Conservation (phyloP, 2,329 filamentous ascomycete genomes). For the Plectosphaerella cucumerina region DNA sequence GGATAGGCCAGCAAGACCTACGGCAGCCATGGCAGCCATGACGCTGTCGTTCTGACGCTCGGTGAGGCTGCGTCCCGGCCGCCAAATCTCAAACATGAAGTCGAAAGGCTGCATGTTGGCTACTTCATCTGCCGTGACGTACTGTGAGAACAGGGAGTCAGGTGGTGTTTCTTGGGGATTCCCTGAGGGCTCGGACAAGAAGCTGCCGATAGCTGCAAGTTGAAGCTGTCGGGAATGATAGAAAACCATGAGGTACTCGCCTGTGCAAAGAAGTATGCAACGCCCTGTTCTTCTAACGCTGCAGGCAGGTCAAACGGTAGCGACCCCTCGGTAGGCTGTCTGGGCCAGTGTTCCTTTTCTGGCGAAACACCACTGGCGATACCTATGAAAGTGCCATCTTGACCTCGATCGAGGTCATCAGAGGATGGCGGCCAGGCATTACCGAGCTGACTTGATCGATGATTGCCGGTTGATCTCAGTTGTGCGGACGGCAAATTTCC, state of each 20-base stretch:
- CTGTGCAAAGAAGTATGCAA: constrained; percentile 39
- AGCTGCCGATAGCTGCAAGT: no score
- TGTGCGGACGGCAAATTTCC: no score
- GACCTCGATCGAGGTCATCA: no score
- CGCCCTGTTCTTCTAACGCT: constrained; percentile 38
- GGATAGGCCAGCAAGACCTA: constrained; percentile 48
- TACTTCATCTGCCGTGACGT: constrained; percentile 40
- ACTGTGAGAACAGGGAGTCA: constrained; percentile 27
- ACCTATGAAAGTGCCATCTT: no score
- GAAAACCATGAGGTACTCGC: no score
- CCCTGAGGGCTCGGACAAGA: no score
- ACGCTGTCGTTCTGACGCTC: constrained; percentile 37
- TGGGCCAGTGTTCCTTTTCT: constrained; percentile 16
- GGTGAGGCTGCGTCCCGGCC: constrained; percentile 29
- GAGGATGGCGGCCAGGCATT: no score
- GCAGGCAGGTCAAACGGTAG: constrained; percentile 26
- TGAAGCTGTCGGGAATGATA: no score
- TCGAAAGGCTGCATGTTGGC: constrained; percentile 47
- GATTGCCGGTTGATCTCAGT: no score
- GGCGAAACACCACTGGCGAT: no score
- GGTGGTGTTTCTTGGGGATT: no score
- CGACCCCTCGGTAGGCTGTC: constrained; percentile 19
- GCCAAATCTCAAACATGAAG: constrained; percentile 50
- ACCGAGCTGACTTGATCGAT: no score
- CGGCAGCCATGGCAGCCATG: constrained; percentile 49